A percentile compares a stretch with the other conserved stretches of the same genome.
Evolutionary conservation across 139 green algal genomes (phyloP).

Genomic region (Picochlorum sp.): DNA sequence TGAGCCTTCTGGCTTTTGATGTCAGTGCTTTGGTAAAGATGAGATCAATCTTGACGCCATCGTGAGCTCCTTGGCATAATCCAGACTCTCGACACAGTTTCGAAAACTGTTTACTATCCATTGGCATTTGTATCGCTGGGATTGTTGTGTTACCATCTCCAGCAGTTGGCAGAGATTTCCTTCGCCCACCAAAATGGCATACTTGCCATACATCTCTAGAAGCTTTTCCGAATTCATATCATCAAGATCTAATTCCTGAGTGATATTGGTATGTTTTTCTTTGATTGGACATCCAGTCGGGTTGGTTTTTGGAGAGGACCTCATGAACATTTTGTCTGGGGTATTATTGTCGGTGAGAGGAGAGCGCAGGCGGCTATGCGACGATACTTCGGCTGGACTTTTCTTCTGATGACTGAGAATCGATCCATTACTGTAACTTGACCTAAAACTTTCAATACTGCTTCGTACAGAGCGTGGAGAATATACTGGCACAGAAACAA

Average conservation of each 20-base stretch:
- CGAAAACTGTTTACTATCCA: constrained; percentile 11
- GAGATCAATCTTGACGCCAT: background rate
- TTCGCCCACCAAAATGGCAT: background rate
- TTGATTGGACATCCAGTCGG: background rate
- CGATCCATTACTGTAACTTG: too few relatives aligned
- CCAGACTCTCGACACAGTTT: constrained; percentile 7
- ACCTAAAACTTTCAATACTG: too few relatives aligned
- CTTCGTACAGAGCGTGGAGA: background rate
- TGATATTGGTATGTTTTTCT: background rate
- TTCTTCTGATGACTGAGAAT: too few relatives aligned
- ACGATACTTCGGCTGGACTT: too few relatives aligned
- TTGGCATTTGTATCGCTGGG: constrained; percentile 7
- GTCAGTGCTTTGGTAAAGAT: constrained; percentile 6
- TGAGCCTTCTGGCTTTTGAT: background rate
- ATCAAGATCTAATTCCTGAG: background rate
- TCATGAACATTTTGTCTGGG: too few relatives aligned
- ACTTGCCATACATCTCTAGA: constrained; percentile 1
- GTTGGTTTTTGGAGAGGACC: constrained; percentile 9
- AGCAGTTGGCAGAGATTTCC: background rate
- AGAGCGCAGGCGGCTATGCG: too few relatives aligned
- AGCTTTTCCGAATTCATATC: background rate
- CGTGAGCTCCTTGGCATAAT: background rate
- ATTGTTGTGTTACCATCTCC: background rate
- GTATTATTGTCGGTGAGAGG: too few relatives aligned
- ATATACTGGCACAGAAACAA: background rate